Conservation (phyloP, 2,329 filamentous ascomycete species). For the Epichloe aotearoae region DNA sequence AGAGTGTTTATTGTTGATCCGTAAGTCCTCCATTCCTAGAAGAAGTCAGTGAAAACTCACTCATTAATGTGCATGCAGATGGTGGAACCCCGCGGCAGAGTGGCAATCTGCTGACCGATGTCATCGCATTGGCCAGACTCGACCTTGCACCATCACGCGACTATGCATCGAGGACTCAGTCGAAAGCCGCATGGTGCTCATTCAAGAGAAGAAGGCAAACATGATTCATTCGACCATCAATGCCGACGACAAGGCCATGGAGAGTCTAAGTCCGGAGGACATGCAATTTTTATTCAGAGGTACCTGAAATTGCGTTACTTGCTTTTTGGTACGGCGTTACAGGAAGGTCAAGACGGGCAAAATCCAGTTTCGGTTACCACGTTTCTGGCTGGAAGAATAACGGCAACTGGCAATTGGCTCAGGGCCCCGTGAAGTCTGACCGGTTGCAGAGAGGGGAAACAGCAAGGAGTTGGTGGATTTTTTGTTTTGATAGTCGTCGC, state of each 20-base stretch:
- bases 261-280: conserved; percentile 79
- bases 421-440: too few species aligned
- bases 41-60: too few species aligned
- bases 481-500: neutral
- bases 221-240: conserved; percentile 98
- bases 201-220: conserved; percentile 97
- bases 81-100: conserved; percentile 99
- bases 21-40: conserved; percentile 37
- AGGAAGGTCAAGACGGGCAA: too few species aligned
- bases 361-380: too few species aligned
- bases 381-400: neutral
- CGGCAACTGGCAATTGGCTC: too few species aligned
- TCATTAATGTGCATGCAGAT: conserved; percentile 31
- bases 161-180: conserved; percentile 96
- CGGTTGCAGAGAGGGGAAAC: neutral
- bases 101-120: conserved; percentile 94
- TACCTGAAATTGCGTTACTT: conserved; percentile 2
- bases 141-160: conserved; percentile 86
- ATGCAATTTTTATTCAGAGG: conserved; percentile 98
- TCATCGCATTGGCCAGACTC: conserved; percentile 89
- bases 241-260: conserved; percentile 78
- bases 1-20: conserved; percentile 94
- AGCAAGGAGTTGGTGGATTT: neutral
- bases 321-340: neutral
- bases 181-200: conserved; percentile 84